phyloP scores from a whole-genome alignment of 2,329 filamentous ascomycete genomes.

The Ophiocordyceps camponoti-rufipedis region DNA sequence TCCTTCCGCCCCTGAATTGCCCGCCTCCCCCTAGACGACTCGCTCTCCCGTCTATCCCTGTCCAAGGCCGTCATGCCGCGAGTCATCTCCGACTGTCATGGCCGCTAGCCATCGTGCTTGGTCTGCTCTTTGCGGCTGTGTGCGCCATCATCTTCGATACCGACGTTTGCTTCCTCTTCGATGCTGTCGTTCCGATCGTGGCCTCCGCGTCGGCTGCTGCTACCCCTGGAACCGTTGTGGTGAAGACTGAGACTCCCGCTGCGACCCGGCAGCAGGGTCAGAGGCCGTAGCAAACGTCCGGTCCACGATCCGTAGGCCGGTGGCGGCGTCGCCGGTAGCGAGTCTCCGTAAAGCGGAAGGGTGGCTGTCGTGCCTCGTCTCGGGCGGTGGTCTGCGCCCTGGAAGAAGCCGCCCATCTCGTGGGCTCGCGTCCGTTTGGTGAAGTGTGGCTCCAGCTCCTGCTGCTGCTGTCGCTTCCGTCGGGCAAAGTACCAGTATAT shows the following conservation, averaged over 20 bases:
- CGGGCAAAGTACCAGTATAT: neutral
- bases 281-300: neutral
- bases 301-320: constrained; percentile 1
- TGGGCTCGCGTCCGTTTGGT: neutral
- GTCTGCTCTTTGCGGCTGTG: neutral
- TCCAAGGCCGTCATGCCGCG: neutral
- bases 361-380: neutral
- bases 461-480: neutral
- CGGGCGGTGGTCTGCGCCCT: neutral
- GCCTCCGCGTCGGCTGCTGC: neutral
- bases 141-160: neutral
- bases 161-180: neutral
- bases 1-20: neutral
- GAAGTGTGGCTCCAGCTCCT: neutral
- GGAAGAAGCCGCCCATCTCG: neutral
- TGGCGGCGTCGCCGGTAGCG: neutral
- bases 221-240: neutral
- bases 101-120: neutral
- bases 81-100: neutral
- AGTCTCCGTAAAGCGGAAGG: neutral
- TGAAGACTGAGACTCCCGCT: neutral
- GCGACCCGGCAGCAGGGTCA: neutral
- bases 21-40: neutral
- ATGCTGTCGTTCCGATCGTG: neutral
- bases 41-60: neutral